phyloP scores from a whole-genome alignment of 805 yeast species.

The Saturnispora silvae region DNA sequence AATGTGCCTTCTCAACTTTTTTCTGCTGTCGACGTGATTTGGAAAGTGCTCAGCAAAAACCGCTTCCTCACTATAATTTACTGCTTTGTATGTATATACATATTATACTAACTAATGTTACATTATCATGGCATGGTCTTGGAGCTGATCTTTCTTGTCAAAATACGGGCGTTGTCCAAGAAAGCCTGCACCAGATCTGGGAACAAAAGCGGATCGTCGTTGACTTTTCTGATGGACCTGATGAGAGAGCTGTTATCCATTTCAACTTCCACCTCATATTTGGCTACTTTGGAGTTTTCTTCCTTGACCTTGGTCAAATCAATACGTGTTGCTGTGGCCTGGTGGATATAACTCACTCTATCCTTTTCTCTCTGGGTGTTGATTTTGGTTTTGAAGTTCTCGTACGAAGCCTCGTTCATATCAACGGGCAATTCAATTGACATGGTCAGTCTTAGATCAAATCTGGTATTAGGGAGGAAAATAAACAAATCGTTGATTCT shows the following conservation, averaged over 20 bases:
- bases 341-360: constrained; percentile 61
- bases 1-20: too few species aligned
- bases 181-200: constrained; percentile 37
- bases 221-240: constrained; percentile 22
- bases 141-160: constrained; percentile 24
- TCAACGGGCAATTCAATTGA: constrained; percentile 68
- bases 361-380: constrained; percentile 56
- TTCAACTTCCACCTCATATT: constrained; percentile 28
- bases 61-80: too few species aligned
- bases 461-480: constrained; percentile 64
- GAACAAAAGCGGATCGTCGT: constrained; percentile 31
- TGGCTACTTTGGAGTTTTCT: constrained; percentile 16
- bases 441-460: constrained; percentile 67
- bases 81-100: too few species aligned
- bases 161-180: constrained; percentile 32
- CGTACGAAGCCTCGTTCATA: constrained; percentile 40
- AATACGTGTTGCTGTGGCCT: constrained; percentile 61
- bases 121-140: too few species aligned
- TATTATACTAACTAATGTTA: constrained; percentile 4
- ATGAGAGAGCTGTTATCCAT: constrained; percentile 24
- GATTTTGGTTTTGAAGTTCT: constrained; percentile 38
- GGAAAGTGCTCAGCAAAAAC: not conserved
- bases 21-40: too few species aligned
- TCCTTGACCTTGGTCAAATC: constrained; percentile 56
- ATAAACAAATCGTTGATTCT: constrained; percentile 64